Conservation (phyloP, 129 eudicot species). For the Logfia minima region DNA sequence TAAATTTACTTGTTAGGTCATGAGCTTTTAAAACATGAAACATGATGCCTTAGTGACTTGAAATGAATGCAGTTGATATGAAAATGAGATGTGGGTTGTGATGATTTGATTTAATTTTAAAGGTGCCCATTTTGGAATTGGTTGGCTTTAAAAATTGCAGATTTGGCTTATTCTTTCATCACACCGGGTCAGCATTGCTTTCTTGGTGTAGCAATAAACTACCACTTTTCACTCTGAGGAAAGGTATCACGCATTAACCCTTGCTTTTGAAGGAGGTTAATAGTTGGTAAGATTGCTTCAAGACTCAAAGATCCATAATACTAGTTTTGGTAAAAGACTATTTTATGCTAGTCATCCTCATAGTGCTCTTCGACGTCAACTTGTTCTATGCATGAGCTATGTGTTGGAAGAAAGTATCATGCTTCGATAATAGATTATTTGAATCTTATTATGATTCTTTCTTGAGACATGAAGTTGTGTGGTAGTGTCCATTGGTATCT, state of each 20-base stretch:
- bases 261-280: constrained; percentile 78
- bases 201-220: constrained; percentile 89
- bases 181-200: constrained; percentile 82
- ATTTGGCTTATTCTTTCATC: constrained; percentile 71
- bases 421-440: constrained; percentile 33
- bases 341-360: constrained; percentile 32
- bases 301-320: constrained; percentile 79
- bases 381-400: constrained; percentile 43
- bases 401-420: constrained; percentile 39
- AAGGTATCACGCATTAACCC: constrained; percentile 82
- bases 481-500: constrained; percentile 23
- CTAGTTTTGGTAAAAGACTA: constrained; percentile 46
- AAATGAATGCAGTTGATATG: constrained; percentile 47
- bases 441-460: constrained; percentile 21
- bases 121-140: constrained; percentile 87
- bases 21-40: constrained; percentile 42
- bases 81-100: constrained; percentile 62
- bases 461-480: constrained; percentile 28
- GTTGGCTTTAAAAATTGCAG: constrained; percentile 98
- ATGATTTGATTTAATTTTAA: constrained; percentile 60
- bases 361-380: constrained; percentile 40
- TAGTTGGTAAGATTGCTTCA: constrained; percentile 99
- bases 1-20: constrained; percentile 26
- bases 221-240: constrained; percentile 64
- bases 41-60: constrained; percentile 50